phyloP scores from a whole-genome alignment of 768 basidiomycete genomes.

The Mycena albidolilacea region DNA sequence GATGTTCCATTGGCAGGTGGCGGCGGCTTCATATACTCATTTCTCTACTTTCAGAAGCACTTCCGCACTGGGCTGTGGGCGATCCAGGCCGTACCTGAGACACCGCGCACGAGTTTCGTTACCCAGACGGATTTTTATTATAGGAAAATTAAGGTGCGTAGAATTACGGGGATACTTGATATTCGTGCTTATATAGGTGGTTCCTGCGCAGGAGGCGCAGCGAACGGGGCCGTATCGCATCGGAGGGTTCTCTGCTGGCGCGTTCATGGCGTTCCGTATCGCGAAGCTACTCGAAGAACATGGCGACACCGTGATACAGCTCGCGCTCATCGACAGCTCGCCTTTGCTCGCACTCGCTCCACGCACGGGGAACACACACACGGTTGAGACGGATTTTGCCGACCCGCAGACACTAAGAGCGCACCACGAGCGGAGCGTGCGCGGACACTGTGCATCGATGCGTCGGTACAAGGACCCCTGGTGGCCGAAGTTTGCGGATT shows the following conservation, averaged over 20 bases:
- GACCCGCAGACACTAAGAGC: conserved; percentile 3
- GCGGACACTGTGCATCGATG: conserved; percentile 5
- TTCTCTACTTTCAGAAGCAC: conserved; percentile 12
- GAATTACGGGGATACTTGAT: background rate
- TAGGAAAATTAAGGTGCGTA: conserved; percentile 17
- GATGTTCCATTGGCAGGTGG: conserved; percentile 4
- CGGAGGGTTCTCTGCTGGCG: conserved; percentile 18
- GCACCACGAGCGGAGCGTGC: conserved; percentile 11
- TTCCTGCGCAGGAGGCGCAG: conserved; percentile 3
- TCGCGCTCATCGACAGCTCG: conserved; percentile 22
- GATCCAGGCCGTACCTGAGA: conserved; percentile 7
- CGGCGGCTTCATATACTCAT: conserved; percentile 3
- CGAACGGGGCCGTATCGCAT: conserved; percentile 20
- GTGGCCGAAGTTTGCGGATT: conserved; percentile 14
- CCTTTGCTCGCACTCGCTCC: conserved; percentile 9
- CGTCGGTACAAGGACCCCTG: conserved; percentile 12
- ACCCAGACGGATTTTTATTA: conserved; percentile 22
- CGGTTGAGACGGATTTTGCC: conserved; percentile 14
- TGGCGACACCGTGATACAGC: conserved; percentile 17
- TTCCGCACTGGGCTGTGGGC: conserved; percentile 23
- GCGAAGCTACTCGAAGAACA: conserved; percentile 16
- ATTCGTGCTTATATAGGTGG: background rate
- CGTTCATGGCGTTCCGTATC: conserved; percentile 12
- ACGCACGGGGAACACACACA: background rate
- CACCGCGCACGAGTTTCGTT: conserved; percentile 16